phyloP scores from a whole-genome alignment of 306 rosid species.

The Castanopsis chinensis region DNA sequence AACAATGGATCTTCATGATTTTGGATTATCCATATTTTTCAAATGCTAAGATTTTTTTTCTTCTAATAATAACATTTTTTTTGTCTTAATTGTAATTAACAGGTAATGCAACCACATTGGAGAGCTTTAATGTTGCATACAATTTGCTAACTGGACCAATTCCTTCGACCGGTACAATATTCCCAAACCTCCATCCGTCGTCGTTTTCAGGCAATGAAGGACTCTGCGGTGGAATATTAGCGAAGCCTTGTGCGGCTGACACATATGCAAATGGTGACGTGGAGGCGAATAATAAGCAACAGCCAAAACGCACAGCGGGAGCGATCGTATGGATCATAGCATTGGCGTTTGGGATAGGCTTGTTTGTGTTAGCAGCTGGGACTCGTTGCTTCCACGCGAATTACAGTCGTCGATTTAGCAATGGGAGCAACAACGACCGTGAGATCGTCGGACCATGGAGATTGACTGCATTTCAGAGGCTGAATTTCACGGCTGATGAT shows the following conservation, averaged over 20 bases:
- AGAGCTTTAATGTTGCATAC: constrained; percentile 73
- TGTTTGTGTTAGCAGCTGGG: constrained; percentile 75
- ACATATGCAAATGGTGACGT: constrained; percentile 20
- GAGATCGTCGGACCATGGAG: constrained; percentile 84
- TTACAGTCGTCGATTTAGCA: constrained; percentile 42
- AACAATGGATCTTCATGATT: neutral
- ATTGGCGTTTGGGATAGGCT: constrained; percentile 85
- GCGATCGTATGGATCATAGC: constrained; percentile 90
- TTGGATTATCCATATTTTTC: neutral
- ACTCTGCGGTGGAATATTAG: constrained; percentile 61
- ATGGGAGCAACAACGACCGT: neutral
- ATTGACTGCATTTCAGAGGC: constrained; percentile 79
- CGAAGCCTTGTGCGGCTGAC: constrained; percentile 61
- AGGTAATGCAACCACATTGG: constrained; percentile 38
- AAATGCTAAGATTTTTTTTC: no score
- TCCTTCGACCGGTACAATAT: constrained; percentile 58
- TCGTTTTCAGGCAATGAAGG: constrained; percentile 76
- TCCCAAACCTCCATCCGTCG: constrained; percentile 66
- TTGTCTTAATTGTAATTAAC: no score
- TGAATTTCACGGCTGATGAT: constrained; percentile 88
- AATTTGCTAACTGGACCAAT: constrained; percentile 76
- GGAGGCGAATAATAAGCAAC: constrained; percentile 36
- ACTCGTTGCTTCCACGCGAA: constrained; percentile 83
- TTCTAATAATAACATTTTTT: no score
- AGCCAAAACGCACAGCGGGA: constrained; percentile 69